phyloP scores from a whole-genome alignment of 306 rosid genomes.

The Glycyrrhiza uralensis region DNA sequence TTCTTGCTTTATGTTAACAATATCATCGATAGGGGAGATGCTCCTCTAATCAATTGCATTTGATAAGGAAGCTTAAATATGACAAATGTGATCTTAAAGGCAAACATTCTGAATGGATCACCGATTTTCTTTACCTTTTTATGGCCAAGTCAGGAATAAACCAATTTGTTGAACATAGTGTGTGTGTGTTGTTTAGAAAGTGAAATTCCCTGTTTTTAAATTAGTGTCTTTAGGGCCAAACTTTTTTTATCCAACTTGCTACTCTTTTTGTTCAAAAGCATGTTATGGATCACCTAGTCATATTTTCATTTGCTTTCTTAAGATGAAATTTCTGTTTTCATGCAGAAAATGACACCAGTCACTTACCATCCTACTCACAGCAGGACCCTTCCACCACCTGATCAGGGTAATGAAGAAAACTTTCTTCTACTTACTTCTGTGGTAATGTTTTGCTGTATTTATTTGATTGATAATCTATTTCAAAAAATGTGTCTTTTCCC shows the following conservation, averaged over 20 bases:
- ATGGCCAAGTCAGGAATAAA: not conserved
- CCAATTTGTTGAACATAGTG: not conserved
- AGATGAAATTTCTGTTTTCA: constrained; percentile 10
- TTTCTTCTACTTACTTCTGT: constrained; percentile 1
- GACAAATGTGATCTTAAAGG: not conserved
- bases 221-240: not conserved
- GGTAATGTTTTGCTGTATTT: not conserved
- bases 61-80: not conserved
- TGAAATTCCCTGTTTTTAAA: not conserved
- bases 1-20: not conserved
- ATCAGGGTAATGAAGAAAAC: constrained; percentile 62
- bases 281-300: not conserved
- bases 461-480: constrained; percentile 25
- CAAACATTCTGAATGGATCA: not conserved
- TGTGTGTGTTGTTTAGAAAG: not conserved
- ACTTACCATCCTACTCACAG: constrained; percentile 86
- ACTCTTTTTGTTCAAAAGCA: not conserved
- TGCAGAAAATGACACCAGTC: constrained; percentile 66
- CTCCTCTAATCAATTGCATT: not conserved
- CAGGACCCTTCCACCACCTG: constrained; percentile 79
- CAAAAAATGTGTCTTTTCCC: not conserved
- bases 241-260: not conserved
- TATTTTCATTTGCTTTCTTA: constrained; percentile 4
- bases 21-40: not conserved
- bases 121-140: not conserved